These are phyloP conservation scores for Auricularia auricula-judae DNA, from an alignment of 768 basidiomycete species.

Conservation along the genomic window DNA sequence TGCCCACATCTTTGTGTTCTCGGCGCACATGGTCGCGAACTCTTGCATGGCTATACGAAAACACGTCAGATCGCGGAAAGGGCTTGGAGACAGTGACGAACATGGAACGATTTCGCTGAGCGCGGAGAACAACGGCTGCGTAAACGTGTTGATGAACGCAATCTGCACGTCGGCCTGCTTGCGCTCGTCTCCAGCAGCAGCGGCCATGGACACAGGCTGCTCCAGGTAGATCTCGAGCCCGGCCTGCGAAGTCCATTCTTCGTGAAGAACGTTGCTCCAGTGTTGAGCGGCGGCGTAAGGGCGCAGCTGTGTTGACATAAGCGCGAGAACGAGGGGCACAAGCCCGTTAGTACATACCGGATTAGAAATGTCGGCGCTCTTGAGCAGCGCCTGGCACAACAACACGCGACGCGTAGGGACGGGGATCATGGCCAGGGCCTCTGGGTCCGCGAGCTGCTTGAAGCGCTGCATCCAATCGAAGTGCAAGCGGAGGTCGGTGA, in stretches of 20 bases:
- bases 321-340: no score
- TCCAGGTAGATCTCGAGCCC: conserved; percentile 71
- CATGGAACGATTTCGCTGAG: conserved; percentile 65
- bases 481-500: conserved; percentile 83
- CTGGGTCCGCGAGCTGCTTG: conserved; percentile 19
- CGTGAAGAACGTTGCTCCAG: conserved; percentile 81
- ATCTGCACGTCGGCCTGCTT: conserved; percentile 76
- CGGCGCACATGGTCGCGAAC: conserved; percentile 56
- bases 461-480: conserved; percentile 39
- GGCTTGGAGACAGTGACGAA: conserved; percentile 23
- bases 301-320: conserved; percentile 36
- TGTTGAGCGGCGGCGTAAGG: conserved; percentile 37
- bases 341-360: conserved; percentile 26
- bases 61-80: neutral
- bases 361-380: conserved; percentile 98
- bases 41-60: conserved; percentile 44
- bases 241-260: conserved; percentile 88
- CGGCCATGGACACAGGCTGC: conserved; percentile 51
- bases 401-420: conserved; percentile 46
- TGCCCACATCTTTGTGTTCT: conserved; percentile 65
- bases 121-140: conserved; percentile 72
- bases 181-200: conserved; percentile 42
- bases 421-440: conserved; percentile 21
- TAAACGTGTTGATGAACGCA: conserved; percentile 77
- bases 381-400: conserved; percentile 84